These are phyloP conservation scores for Liquidambar formosana DNA, from an alignment of 164 flowering plant genomes.

Conservation along the genomic window DNA sequence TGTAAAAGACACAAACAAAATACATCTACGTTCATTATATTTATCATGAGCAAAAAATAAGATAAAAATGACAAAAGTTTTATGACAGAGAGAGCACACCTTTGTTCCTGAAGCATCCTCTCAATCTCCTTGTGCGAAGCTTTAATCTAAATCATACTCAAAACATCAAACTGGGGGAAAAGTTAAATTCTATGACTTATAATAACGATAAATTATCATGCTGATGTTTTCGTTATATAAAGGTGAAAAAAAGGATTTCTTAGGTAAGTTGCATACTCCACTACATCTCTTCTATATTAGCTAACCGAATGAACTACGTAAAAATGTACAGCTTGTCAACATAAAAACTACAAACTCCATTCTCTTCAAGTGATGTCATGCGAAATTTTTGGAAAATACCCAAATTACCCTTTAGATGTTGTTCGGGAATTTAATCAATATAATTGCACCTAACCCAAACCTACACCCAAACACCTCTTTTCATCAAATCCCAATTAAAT, in stretches of 20 bases:
- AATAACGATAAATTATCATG: background rate
- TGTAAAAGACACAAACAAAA: no score
- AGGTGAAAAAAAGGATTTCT: background rate
- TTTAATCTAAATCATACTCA: constrained; percentile 57
- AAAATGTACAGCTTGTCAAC: background rate
- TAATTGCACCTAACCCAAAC: no score
- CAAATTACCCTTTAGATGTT: no score
- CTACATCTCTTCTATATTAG: background rate
- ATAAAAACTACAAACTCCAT: no score
- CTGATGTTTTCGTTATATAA: background rate
- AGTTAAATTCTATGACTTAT: background rate
- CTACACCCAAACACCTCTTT: no score
- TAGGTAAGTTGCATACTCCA: background rate
- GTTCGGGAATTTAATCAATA: no score
- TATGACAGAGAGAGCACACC: constrained; percentile 36
- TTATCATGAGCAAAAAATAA: background rate
- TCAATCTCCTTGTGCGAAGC: constrained; percentile 77
- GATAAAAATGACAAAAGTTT: background rate
- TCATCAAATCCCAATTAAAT: no score
- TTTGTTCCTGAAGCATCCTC: constrained; percentile 69
- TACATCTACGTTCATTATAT: no score
- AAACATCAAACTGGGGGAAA: constrained; percentile 3
- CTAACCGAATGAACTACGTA: background rate
- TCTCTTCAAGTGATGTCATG: no score
- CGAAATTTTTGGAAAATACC: no score